phyloP scores from a whole-genome alignment of 495 filamentous ascomycete genomes.

The Ascobolus immersus region DNA sequence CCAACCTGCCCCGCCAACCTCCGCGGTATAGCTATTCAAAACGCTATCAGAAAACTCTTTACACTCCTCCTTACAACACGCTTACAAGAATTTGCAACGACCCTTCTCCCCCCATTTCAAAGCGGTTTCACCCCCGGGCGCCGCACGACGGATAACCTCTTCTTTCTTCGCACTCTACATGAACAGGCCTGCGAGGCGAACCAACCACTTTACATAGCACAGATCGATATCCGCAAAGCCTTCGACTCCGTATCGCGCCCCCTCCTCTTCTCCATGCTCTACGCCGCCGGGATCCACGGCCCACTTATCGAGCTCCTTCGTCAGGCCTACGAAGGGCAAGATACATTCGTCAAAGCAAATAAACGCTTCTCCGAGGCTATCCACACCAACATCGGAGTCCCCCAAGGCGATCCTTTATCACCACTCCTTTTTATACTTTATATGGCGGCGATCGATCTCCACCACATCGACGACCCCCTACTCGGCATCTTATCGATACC shows the following conservation, averaged over 20 bases:
- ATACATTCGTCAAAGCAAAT: background rate
- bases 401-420: background rate
- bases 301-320: background rate
- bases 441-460: background rate
- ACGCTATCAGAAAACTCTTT: background rate
- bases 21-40: background rate
- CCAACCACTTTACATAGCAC: too few relatives aligned
- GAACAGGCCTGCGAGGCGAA: too few relatives aligned
- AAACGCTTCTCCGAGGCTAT: background rate
- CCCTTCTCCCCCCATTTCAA: background rate
- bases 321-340: background rate
- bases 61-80: background rate
- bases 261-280: background rate
- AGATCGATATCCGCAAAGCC: background rate
- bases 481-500: background rate
- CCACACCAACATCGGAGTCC: background rate
- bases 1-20: background rate
- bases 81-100: background rate
- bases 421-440: background rate
- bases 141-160: background rate
- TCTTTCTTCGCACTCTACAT: background rate
- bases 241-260: background rate
- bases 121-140: background rate
- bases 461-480: background rate
- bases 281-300: background rate